Evolutionary conservation across 345 rosid genomes (phyloP), one percentile per base, ranked within the genome.

Genomic region (Populus alba): DNA sequence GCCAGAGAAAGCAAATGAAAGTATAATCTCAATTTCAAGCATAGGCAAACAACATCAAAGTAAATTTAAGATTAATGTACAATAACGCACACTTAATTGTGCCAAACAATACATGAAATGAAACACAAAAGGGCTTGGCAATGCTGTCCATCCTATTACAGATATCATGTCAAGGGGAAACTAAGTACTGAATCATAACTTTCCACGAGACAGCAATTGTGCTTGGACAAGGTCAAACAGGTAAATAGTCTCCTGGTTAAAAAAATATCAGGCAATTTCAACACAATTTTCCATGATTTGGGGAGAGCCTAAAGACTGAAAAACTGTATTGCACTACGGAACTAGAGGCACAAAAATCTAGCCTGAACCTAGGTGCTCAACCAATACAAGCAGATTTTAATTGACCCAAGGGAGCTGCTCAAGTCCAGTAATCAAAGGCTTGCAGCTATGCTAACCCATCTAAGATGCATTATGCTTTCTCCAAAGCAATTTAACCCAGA

Each of bases 1-100:
- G 91, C 22, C 47, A 38, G 8, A 62, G 75, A 22, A 70, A 47
- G 4, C 2, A 78, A 71, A 25, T 22, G 41, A 22, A 59, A 51
- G 27, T 8, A 8, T 59, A 47, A 63, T 31, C 25, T 66, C 71
- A 57, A 55, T 45, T 22, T 29, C n/a, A 49, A 68, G 51, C 31
- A 71, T 5, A 51, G 11, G 27, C 5, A 39, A 35, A 41, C 23
- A 37, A 41, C 25, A 38, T 23, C 15, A 9, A 37, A 67, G 39
- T 16, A 68, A 18, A 37, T 68, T 68, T 39, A 68, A 55, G 27
- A 61, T 43, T 10, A 8, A 70, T 18, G 68, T 27, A 25, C 23
- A 11, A 12, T 31, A 39, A 18, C 4, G 43, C 6, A 3, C 47
- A n/a, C 33, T 29, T 65, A 16, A 65, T 23, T 33, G 37, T 57